Percentiles rank a stretch among this genome's conserved stretches.
Conservation (phyloP, 345 rosid species). For the Populus nigra region DNA sequence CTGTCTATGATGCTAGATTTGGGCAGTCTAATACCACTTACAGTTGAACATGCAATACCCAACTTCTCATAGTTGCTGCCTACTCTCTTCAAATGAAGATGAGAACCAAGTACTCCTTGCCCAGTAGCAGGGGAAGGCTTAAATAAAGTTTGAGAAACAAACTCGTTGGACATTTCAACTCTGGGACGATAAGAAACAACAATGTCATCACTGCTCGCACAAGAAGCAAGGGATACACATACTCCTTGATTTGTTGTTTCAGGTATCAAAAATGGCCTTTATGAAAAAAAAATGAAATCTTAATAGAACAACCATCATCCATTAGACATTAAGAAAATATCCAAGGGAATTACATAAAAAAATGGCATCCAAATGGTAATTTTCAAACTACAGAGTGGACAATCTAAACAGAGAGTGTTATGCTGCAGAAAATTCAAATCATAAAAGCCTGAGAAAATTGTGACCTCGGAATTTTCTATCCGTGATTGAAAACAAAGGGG, state of each 20-base stretch:
- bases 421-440: not conserved
- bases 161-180: slow-evolving; percentile 41
- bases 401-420: too few relatives aligned
- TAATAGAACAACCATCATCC: slow-evolving; percentile 19
- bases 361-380: not conserved
- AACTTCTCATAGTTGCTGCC: slow-evolving; percentile 41
- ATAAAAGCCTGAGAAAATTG: too few relatives aligned
- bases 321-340: not conserved
- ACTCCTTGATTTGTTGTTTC: slow-evolving; percentile 64
- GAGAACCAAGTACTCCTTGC: slow-evolving; percentile 50
- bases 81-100: slow-evolving; percentile 54
- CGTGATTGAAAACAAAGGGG: not conserved
- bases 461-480: too few relatives aligned
- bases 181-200: slow-evolving; percentile 80
- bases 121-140: slow-evolving; percentile 44
- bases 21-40: slow-evolving; percentile 63
- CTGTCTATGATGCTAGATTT: slow-evolving; percentile 55
- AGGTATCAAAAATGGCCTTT: slow-evolving; percentile 59
- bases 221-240: slow-evolving; percentile 72
- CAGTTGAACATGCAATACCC: slow-evolving; percentile 45
- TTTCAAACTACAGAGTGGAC: not conserved
- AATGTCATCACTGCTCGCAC: slow-evolving; percentile 48
- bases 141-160: slow-evolving; percentile 39
- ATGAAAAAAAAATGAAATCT: slow-evolving; percentile 11
- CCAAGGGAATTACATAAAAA: not conserved